Evolutionary conservation across 169 alveolate species (phyloP).

Genomic region (Eimeria acervulina): DNA sequence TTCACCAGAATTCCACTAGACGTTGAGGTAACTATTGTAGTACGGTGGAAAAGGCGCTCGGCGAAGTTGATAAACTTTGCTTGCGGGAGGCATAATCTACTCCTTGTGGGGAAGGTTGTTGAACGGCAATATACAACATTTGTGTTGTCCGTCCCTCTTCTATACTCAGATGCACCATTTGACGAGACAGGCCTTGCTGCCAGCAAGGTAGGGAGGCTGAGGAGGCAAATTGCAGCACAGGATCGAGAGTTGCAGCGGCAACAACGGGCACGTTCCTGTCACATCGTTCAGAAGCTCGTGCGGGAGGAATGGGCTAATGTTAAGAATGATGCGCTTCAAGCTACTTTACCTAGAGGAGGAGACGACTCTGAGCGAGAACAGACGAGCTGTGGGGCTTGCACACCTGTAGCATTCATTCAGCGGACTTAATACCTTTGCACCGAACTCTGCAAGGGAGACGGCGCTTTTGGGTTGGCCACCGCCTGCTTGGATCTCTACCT

Average conservation of each 20-base stretch:
- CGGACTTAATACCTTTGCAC: background rate
- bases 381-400: background rate
- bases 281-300: slow-evolving; percentile 65
- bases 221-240: slow-evolving; percentile 19
- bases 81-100: background rate
- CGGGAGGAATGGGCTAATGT: slow-evolving; percentile 72
- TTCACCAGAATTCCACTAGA: background rate
- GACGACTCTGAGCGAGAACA: background rate
- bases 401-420: background rate
- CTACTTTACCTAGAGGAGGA: background rate
- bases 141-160: background rate
- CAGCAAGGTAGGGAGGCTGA: slow-evolving; percentile 8
- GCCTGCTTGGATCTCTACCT: background rate
- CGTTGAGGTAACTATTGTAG: background rate
- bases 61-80: background rate
- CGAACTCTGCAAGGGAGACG: background rate
- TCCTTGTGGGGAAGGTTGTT: background rate
- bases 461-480: background rate
- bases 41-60: background rate
- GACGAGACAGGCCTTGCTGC: slow-evolving; percentile 51
- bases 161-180: slow-evolving; percentile 14
- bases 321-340: background rate
- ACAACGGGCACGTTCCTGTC: slow-evolving; percentile 50
- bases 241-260: slow-evolving; percentile 46
- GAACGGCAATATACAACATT: background rate